Percentiles rank a stretch among this genome's conserved stretches.
These are phyloP conservation scores for Trichoderma citrinoviride DNA, from an alignment of 2,329 filamentous ascomycete species.

Conservation along the genomic window DNA sequence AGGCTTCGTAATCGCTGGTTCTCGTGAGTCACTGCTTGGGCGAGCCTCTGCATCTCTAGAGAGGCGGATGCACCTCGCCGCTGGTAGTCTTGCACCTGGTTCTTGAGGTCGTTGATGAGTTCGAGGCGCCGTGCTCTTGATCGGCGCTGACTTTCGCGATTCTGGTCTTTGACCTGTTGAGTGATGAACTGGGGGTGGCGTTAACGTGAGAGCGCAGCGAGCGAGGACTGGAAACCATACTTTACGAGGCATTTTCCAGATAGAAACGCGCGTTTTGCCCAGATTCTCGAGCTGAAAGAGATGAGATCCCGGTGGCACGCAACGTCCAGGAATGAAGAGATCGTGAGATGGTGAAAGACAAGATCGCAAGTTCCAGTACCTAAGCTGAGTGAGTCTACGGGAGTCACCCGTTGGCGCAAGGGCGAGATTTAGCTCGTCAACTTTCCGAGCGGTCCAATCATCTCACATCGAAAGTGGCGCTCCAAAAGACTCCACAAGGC, in stretches of 20 bases:
- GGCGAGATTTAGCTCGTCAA: not conserved
- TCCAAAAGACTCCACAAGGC: not conserved
- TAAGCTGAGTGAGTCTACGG: not conserved
- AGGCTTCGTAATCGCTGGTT: constrained; percentile 18
- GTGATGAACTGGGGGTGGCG: not conserved
- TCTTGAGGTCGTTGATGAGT: constrained; percentile 19
- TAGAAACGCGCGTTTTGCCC: too few relatives aligned
- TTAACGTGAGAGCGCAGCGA: not conserved
- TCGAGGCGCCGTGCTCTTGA: constrained; percentile 19
- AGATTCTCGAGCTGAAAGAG: not conserved
- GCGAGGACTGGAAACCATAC: not conserved
- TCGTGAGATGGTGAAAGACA: not conserved
- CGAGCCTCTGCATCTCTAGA: constrained; percentile 19
- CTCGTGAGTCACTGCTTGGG: constrained; percentile 8
- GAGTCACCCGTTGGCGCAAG: not conserved
- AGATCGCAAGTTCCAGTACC: too few relatives aligned
- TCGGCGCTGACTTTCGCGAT: constrained; percentile 22
- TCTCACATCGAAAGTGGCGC: not conserved
- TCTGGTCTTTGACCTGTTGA: constrained; percentile 13
- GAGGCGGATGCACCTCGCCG: constrained; percentile 15
- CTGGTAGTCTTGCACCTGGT: constrained; percentile 13
- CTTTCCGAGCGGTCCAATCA: not conserved
- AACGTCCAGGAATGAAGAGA: not conserved
- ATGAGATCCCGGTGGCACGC: not conserved
- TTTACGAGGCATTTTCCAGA: not conserved